Percentiles rank a stretch among this genome's conserved stretches.
phyloP scores from a whole-genome alignment of 345 rosid genomes.

The Salix dunnii region DNA sequence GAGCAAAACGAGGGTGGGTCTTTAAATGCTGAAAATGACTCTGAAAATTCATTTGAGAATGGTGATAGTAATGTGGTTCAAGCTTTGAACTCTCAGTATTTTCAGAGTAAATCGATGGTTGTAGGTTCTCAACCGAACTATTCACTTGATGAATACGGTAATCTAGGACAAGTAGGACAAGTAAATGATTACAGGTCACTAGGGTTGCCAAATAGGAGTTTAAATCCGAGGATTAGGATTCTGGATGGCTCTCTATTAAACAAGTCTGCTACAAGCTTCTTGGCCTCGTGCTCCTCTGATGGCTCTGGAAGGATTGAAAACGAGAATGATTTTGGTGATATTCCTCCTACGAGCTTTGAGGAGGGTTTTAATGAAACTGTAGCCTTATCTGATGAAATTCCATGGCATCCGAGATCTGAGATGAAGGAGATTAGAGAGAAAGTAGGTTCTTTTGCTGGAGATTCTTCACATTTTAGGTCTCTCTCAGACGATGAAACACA shows the following conservation, averaged over 20 bases:
- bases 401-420: constrained; percentile 42
- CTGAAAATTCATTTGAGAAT: constrained; percentile 23
- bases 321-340: constrained; percentile 28
- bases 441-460: constrained; percentile 7
- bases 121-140: constrained; percentile 49
- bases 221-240: constrained; percentile 36
- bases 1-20: neutral
- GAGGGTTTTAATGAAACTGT: constrained; percentile 28
- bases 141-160: constrained; percentile 33
- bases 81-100: constrained; percentile 65
- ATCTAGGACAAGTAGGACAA: constrained; percentile 7
- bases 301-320: constrained; percentile 20
- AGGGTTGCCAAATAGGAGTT: constrained; percentile 82
- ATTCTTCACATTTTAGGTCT: constrained; percentile 47
- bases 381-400: constrained; percentile 37
- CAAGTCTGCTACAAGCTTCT: constrained; percentile 27
- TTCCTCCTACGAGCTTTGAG: constrained; percentile 34
- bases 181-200: constrained; percentile 38
- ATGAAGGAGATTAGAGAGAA: constrained; percentile 38
- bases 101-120: constrained; percentile 49
- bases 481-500: constrained; percentile 62
- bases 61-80: constrained; percentile 33
- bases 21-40: constrained; percentile 24
- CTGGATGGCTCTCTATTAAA: constrained; percentile 22
- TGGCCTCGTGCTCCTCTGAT: constrained; percentile 13